phyloP scores from a whole-genome alignment of 169 alveolate genomes.

The Eimeria acervulina region DNA sequence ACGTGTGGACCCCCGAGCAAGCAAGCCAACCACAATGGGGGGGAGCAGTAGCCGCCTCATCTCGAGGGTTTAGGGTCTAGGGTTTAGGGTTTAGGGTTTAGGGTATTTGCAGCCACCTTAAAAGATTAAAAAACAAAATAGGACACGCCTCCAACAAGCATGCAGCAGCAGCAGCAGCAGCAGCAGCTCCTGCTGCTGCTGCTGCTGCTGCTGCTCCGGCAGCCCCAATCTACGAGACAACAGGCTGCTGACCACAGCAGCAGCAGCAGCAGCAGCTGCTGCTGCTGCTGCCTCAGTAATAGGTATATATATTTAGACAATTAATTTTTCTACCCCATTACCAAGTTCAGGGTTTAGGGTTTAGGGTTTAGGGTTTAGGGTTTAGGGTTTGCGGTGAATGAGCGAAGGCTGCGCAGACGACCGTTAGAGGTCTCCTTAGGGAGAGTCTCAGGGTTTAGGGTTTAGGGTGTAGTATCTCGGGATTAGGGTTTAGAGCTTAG shows the following conservation, averaged over 20 bases:
- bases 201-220: too few species aligned
- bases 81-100: neutral
- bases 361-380: neutral
- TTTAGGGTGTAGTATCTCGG: neutral
- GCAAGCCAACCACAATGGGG: neutral
- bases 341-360: neutral
- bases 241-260: neutral
- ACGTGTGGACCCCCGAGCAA: neutral
- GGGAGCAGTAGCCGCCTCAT: conserved; percentile 8
- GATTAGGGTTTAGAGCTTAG: too few species aligned
- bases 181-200: too few species aligned
- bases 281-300: neutral
- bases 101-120: too few species aligned
- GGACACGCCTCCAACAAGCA: neutral
- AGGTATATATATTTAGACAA: neutral
- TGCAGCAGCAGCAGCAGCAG: too few species aligned
- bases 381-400: neutral
- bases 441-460: neutral
- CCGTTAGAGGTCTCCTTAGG: neutral
- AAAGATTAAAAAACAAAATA: neutral
- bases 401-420: too few species aligned
- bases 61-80: neutral
- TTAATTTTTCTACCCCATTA: neutral
- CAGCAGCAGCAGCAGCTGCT: conserved; percentile 24
- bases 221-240: neutral